These are phyloP conservation scores for Auricularia sp. DNA, from an alignment of 768 basidiomycete genomes.

Conservation along the genomic window DNA sequence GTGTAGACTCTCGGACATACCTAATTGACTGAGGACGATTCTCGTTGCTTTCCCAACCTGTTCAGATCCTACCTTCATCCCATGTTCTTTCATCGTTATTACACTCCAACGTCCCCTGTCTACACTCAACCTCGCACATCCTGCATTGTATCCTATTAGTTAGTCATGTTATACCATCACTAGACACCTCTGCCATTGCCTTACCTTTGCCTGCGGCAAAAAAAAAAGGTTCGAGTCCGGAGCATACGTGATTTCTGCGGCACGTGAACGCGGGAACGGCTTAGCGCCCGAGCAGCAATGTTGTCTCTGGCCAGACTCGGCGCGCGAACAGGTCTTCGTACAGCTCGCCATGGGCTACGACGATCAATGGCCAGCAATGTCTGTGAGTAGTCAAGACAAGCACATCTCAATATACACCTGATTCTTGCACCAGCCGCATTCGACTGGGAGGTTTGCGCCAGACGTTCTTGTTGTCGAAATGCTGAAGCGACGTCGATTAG, in stretches of 20 bases:
- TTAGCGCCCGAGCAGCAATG: background rate
- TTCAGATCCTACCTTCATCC: background rate
- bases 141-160: background rate
- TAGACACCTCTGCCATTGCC: background rate
- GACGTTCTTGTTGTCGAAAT: background rate
- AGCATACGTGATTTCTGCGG: background rate
- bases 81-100: too few relatives aligned
- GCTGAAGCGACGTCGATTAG: constrained; percentile 24
- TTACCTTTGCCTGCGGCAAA: background rate
- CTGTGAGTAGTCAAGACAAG: background rate
- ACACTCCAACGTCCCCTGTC: background rate
- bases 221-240: background rate
- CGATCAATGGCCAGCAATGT: background rate
- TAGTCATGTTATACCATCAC: background rate
- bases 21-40: constrained; percentile 23
- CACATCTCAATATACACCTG: background rate
- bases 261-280: background rate
- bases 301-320: background rate
- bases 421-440: background rate
- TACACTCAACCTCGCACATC: background rate
- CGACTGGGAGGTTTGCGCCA: background rate
- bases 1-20: constrained; percentile 26
- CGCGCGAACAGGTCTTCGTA: background rate
- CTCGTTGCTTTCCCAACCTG: background rate
- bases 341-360: background rate